Percentiles rank a stretch among this genome's conserved stretches.
phyloP scores from a whole-genome alignment of 192 early-diverging fungal species.

The Coemansia erecta region DNA sequence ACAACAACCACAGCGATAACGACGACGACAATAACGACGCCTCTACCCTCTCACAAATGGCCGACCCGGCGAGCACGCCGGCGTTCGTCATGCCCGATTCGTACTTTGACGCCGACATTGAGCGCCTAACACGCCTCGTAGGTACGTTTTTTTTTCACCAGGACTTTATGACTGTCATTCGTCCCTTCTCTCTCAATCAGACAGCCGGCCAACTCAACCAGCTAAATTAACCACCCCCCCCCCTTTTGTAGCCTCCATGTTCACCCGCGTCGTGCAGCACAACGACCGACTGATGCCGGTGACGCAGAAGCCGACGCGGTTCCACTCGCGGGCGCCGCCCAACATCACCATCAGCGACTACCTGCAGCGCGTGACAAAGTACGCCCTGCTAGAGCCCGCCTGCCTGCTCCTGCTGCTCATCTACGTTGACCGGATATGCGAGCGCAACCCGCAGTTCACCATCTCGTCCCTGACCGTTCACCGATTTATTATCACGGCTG shows the following conservation, averaged over 20 bases:
- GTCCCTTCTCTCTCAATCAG: neutral
- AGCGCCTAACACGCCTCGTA: constrained; percentile 34
- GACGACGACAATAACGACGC: no score
- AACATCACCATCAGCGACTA: constrained; percentile 87
- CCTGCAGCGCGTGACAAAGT: constrained; percentile 85
- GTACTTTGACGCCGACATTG: constrained; percentile 43
- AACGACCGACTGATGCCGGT: constrained; percentile 63
- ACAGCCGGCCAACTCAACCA: no score
- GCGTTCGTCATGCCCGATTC: constrained; percentile 40
- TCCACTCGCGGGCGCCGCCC: constrained; percentile 91
- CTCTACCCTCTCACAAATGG: neutral
- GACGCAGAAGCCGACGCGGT: constrained; percentile 75
- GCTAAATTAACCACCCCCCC: no score
- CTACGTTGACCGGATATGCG: constrained; percentile 90
- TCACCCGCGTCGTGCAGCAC: constrained; percentile 56
- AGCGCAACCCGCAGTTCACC: constrained; percentile 71
- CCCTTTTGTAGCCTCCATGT: constrained; percentile 45
- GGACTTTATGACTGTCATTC: neutral
- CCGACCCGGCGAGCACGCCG: constrained; percentile 1
- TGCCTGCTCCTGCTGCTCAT: constrained; percentile 87
- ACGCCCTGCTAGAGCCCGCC: constrained; percentile 84
- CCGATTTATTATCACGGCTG: constrained; percentile 87
- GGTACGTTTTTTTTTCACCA: neutral
- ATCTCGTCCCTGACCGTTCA: constrained; percentile 93
- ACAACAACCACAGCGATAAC: no score